These are phyloP conservation scores for Gleditsia sinensis DNA, from an alignment of 306 rosid genomes.

Conservation along the genomic window DNA sequence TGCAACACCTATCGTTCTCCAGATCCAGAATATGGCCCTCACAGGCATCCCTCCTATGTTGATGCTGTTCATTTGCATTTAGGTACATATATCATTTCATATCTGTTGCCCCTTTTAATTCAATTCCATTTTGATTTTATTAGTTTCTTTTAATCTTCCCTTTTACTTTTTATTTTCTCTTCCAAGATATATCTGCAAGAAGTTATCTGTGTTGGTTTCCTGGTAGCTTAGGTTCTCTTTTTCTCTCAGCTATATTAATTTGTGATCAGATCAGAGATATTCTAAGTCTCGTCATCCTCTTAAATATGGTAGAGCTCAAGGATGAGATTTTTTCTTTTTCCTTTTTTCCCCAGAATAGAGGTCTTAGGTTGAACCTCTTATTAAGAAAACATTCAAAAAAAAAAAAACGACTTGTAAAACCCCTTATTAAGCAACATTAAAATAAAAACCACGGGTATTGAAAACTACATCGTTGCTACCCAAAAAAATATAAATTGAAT, in stretches of 20 bases:
- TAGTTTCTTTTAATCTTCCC: neutral
- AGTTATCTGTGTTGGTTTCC: neutral
- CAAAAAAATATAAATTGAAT: no score
- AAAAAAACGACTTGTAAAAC: neutral
- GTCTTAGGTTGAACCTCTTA: no score
- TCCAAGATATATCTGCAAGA: neutral
- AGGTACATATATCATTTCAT: conserved; percentile 17
- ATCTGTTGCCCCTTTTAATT: neutral
- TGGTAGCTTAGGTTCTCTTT: no score
- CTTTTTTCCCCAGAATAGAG: neutral
- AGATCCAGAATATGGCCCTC: conserved; percentile 52
- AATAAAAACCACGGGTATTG: no score
- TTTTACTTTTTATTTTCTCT: neutral
- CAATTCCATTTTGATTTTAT: neutral
- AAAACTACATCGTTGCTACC: no score
- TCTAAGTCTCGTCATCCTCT: no score
- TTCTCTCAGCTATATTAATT: no score
- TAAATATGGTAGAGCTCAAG: neutral
- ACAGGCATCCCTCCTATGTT: conserved; percentile 39
- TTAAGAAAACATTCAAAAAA: no score
- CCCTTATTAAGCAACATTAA: no score
- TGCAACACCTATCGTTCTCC: conserved; percentile 48
- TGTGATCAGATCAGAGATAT: no score
- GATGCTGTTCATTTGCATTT: conserved; percentile 46
- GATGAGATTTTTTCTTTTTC: neutral